Evolutionary conservation across 345 rosid species (phyloP), one percentile per base, ranked within the genome.

Genomic region (Citrus unshiu): DNA sequence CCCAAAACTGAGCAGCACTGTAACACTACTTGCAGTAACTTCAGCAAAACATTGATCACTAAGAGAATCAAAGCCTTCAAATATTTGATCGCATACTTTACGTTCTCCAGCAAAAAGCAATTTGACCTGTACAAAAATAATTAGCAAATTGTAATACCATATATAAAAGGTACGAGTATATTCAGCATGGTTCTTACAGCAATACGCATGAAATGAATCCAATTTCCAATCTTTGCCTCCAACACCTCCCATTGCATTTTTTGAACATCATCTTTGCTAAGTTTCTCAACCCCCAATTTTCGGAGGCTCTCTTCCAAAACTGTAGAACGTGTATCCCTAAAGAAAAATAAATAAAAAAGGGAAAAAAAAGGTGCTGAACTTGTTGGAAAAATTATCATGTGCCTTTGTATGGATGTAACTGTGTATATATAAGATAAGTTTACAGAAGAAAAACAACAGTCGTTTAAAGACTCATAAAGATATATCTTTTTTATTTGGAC

Each of bases 171-270:
- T 24, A 30, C 37, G 4, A 49, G 40, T 60, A 62, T 25, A 51
- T 78, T 59, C 73, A 54, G 62, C 13, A 46, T 40, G 8, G 73
- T 34, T 84, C 96, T 94, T 84, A 96, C 99, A 83, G 99, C 97
- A 82, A 94, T 96, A 62, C 98, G 98, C 97, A 94, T 96, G 81
- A 90, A 94, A 87, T 96, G 99, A 82, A 94, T 96, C 99, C 99
- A 96, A 46, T 91, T 93, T 79, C 97, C 97, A 73, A 94, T 96
- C 89, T 96, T 96, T 69, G 97, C 95, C 88, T 96, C 99, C 87
- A 96, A 87, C 79, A 90, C 94, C 86, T 94, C 99, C 99, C 99
- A 96, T 60, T 88, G 98, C 98, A 94, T 91, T 90, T 89, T 91
- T 86, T 93, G 99, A 74, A 96, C 97, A 81, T 96, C 99, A 64